Evolutionary conservation across 2,329 filamentous ascomycete genomes (phyloP).

Genomic region (Penicillium vulpinum): DNA sequence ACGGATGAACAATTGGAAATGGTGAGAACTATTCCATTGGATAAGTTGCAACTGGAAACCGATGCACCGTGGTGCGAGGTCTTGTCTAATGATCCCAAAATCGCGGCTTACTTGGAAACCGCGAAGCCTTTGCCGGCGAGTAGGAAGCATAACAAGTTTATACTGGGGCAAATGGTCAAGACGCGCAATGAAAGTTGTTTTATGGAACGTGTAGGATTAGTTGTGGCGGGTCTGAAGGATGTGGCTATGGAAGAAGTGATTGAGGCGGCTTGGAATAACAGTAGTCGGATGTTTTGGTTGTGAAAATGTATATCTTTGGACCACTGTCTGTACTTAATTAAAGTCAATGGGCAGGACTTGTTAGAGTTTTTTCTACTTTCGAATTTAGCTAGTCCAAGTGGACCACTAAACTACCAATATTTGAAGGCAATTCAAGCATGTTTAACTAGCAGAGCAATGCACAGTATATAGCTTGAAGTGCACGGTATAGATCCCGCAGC

Average conservation of each 20-base stretch:
- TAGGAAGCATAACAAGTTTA: conserved; percentile 55
- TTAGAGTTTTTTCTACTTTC: too few species aligned
- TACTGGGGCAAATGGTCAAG: conserved; percentile 50
- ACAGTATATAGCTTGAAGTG: background rate
- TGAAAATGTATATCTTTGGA: background rate
- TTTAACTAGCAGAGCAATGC: background rate
- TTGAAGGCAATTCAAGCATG: background rate
- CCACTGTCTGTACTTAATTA: background rate
- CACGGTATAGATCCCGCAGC: background rate
- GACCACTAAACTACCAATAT: background rate
- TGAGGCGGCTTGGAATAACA: conserved; percentile 42
- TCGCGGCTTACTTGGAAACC: conserved; percentile 42
- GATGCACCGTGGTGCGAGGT: conserved; percentile 54
- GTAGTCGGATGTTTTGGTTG: conserved; percentile 34
- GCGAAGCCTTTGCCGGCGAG: conserved; percentile 41
- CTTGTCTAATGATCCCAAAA: conserved; percentile 40
- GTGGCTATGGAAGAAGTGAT: conserved; percentile 46
- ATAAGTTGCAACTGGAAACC: conserved; percentile 49
- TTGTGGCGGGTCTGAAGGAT: conserved; percentile 53
- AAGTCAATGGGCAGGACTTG: too few species aligned
- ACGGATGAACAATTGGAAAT: conserved; percentile 44
- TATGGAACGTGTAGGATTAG: conserved; percentile 49
- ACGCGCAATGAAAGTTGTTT: conserved; percentile 51
- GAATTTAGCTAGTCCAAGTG: background rate
- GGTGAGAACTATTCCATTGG: conserved; percentile 44